phyloP scores from a whole-genome alignment of 1,284 basidiomycete genomes.

The Cutaneotrichosporon sp. region DNA sequence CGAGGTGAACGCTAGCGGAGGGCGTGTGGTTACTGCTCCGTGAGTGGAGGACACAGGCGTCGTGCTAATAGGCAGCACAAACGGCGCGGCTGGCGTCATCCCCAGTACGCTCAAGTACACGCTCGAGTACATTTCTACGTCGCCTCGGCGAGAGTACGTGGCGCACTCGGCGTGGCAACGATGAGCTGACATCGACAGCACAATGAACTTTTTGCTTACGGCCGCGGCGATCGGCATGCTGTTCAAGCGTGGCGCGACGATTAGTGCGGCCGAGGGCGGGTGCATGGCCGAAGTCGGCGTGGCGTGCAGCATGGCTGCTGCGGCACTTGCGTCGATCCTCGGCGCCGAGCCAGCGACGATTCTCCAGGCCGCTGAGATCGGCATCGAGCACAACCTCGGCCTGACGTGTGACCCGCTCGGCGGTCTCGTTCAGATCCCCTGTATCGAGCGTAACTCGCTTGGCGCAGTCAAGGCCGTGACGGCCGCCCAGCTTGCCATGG shows the following conservation, averaged over 20 bases:
- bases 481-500: conserved; percentile 90
- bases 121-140: conserved; percentile 34
- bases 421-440: conserved; percentile 79
- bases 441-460: conserved; percentile 61
- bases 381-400: conserved; percentile 78
- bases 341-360: conserved; percentile 58
- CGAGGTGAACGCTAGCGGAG: conserved; percentile 81
- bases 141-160: conserved; percentile 31
- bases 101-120: conserved; percentile 61
- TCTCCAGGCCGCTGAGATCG: conserved; percentile 84
- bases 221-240: conserved; percentile 90
- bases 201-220: conserved; percentile 79
- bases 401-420: conserved; percentile 89
- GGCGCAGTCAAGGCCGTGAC: conserved; percentile 78
- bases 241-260: conserved; percentile 94
- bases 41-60: conserved; percentile 1
- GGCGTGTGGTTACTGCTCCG: conserved; percentile 89
- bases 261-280: conserved; percentile 87
- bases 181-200: conserved; percentile 25
- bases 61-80: conserved; percentile 24
- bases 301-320: conserved; percentile 53
- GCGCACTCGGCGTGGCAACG: background rate
- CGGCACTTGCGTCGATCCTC: conserved; percentile 89
- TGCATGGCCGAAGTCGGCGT: conserved; percentile 52
- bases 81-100: conserved; percentile 68